Conservation (phyloP, 108 stramenopile genomes). For the Epithemia pelagica region DNA sequence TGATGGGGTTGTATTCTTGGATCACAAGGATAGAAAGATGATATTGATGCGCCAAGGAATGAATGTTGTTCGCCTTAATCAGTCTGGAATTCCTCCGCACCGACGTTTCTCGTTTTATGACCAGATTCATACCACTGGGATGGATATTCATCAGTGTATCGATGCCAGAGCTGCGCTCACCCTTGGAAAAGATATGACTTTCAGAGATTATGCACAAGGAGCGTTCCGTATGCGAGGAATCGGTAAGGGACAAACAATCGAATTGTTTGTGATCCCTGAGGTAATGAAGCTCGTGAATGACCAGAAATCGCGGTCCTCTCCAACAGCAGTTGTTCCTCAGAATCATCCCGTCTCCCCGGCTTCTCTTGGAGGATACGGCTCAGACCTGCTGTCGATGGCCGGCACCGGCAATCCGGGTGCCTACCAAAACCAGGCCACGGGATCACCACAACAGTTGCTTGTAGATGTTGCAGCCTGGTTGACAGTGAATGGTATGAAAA, state of each 20-base stretch:
- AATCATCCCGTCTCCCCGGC: neutral
- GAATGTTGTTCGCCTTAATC: constrained; percentile 75
- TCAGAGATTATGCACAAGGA: constrained; percentile 95
- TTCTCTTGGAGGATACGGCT: constrained; percentile 16
- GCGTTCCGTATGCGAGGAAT: constrained; percentile 97
- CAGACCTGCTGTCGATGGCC: constrained; percentile 49
- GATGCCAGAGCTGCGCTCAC: constrained; percentile 88
- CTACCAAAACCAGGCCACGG: neutral
- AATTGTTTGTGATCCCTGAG: constrained; percentile 89
- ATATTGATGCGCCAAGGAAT: constrained; percentile 81
- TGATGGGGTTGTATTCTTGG: constrained; percentile 93
- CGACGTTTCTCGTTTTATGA: constrained; percentile 94
- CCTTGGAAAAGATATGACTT: constrained; percentile 97
- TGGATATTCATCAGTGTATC: constrained; percentile 94
- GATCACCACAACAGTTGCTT: constrained; percentile 42
- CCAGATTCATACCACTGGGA: constrained; percentile 97
- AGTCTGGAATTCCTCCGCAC: constrained; percentile 81
- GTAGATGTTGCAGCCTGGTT: constrained; percentile 96
- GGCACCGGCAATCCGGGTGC: neutral
- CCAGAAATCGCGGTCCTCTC: constrained; percentile 37
- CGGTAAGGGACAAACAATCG: constrained; percentile 89
- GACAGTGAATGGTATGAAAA: constrained; percentile 95
- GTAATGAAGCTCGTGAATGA: constrained; percentile 69
- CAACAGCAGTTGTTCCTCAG: constrained; percentile 12
- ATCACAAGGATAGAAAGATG: constrained; percentile 92